Percentiles rank a stretch among this genome's conserved stretches.
phyloP scores from a whole-genome alignment of 139 green algal species.

The Gonium pectorale region DNA sequence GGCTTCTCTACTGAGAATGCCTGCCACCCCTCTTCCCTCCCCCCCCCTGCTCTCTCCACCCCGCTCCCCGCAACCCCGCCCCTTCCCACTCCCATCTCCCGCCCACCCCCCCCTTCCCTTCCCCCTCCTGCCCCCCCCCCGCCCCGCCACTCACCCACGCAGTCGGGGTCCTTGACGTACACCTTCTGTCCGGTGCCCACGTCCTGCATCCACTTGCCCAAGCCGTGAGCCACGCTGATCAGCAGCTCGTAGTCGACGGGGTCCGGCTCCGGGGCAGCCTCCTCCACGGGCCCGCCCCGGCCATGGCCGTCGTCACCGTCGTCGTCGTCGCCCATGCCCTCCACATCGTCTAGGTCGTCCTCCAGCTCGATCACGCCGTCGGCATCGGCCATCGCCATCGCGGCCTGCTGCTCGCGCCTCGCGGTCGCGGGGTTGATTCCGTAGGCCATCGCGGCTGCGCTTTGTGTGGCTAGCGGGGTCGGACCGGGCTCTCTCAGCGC shows the following conservation, averaged over 20 bases:
- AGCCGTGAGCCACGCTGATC: slow-evolving; percentile 78
- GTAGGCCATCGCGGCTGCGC: slow-evolving; percentile 12
- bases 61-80: background rate
- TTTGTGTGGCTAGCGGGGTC: background rate
- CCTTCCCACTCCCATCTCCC: background rate
- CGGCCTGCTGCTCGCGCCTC: background rate
- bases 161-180: slow-evolving; percentile 83
- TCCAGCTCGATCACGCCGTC: background rate
- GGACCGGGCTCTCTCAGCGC: too few relatives aligned
- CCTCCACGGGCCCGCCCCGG: background rate
- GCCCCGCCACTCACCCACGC: slow-evolving; percentile 63
- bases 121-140: too few relatives aligned
- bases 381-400: background rate
- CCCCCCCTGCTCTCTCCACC: background rate
- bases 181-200: slow-evolving; percentile 39
- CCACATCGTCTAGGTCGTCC: background rate
- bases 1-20: background rate
- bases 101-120: too few relatives aligned
- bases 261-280: background rate
- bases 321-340: background rate
- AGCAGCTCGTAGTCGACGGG: slow-evolving; percentile 81
- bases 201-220: slow-evolving; percentile 69
- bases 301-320: background rate
- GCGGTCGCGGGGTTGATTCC: background rate
- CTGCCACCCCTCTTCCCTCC: background rate